Evolutionary conservation across 2,329 filamentous ascomycete species (phyloP), one percentile per base, ranked within the genome.

Genomic region (Fusarium cyanostomum): DNA sequence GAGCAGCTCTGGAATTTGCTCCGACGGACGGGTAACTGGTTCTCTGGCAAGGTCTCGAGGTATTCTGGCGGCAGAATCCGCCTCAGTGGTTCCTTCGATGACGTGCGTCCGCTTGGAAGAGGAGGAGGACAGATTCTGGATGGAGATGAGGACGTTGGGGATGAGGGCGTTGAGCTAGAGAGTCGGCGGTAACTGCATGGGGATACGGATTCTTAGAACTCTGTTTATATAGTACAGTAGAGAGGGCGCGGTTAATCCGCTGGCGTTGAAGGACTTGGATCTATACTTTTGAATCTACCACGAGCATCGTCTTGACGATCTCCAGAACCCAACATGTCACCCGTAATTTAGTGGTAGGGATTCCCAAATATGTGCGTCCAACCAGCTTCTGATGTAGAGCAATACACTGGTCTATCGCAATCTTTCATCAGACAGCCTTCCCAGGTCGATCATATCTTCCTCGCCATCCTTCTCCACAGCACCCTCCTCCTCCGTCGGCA

Each of bases 1-100:
- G 90, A 91, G 71, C 81, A 81, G 63, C 74, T 93, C 1, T 92
- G 90, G 89, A 78, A 73, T 7, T 62, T 84, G 7, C 80, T 92
- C 35, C 81, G 79, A 52, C 76, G 74, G 11, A 78, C 81, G 1
- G 86, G 82, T 0, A 78, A 75, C 5, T 91, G 89, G 88, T 75
- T 90, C 12, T 83, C 84, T 6, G 82, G 81, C 48, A 83, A 81
- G 59, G 75, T 90, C 2, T 78, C 80, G 38, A 79, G 75, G 37
- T 77, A 79, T 7, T 85, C 83, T 1, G 80, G 86, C 1, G 88
- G 88, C 0, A 79, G 84, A 60, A 84, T 90, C 60, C 79, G 79
- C 55, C 75, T 90, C 11, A 79, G 76, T 43, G 72, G 70, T 31
- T 74, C 73, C 45, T 71, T 72, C 58, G 79, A 79, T 18, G 77